Evolutionary conservation across 2,329 filamentous ascomycete genomes (phyloP).

Genomic region (Talaromyces amestolkiae): DNA sequence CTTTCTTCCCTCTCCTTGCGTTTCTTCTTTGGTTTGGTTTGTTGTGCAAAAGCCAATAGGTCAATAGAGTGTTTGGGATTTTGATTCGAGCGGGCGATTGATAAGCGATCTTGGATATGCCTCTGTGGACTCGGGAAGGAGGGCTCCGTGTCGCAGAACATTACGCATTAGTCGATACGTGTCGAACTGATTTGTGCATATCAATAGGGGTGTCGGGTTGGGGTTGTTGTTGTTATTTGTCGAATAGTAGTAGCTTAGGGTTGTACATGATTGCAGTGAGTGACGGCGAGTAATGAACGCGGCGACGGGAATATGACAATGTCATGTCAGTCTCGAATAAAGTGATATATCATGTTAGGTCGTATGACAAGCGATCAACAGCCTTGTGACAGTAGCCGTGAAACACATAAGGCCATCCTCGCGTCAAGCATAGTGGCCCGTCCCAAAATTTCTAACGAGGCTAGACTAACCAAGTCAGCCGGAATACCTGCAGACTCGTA

Average conservation of each 20-base stretch:
- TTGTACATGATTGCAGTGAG: background rate
- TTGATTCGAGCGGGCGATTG: background rate
- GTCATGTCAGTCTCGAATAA: background rate
- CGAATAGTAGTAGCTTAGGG: background rate
- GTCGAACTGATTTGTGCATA: background rate
- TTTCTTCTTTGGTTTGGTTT: background rate
- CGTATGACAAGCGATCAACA: background rate
- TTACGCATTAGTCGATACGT: background rate
- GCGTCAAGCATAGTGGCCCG: background rate
- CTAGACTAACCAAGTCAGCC: slow-evolving; percentile 1
- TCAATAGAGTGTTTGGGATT: background rate
- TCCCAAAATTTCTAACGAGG: background rate
- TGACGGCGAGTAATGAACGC: background rate
- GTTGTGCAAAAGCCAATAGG: background rate
- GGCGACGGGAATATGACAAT: background rate
- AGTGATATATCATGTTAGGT: background rate
- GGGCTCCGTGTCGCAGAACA: background rate
- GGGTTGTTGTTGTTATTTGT: background rate
- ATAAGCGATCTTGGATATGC: slow-evolving; percentile 1
- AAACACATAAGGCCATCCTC: background rate
- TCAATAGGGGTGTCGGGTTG: background rate
- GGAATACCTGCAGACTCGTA: background rate
- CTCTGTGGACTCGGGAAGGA: background rate
- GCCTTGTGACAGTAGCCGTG: background rate
- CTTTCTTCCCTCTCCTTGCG: background rate